Evolutionary conservation across 2,329 filamentous ascomycete species (phyloP), one percentile per base, ranked within the genome.

Genomic region (Nothophoma quercina): DNA sequence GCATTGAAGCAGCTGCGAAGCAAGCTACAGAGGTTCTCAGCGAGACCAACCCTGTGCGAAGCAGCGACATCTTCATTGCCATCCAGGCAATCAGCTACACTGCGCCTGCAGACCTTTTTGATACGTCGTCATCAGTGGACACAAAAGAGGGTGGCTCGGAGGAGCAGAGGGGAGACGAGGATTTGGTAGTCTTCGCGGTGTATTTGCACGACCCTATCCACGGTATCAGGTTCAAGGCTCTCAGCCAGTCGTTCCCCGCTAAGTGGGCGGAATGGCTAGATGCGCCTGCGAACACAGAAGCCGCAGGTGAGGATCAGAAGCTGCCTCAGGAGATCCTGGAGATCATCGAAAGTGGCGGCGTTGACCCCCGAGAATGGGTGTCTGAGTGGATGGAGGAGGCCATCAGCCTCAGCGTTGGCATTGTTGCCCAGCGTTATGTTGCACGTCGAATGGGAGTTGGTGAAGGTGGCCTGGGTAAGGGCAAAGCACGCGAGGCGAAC

Each of bases 341-440:
- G 61, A 96, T 98, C 58, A 85, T 99, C 41, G 79, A 84, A 49
- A 80, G 76, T 43, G 86, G 86, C 13, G 86, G 85, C 8, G 91
- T 98, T 2, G 95, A 99, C 69, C 95, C 95, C 0, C 83, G 95
- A 51, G 95, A 99, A 74, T 99, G 95, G 95, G 90, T 96, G 29
- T 89, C 93, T 3, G 95, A 98, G 75, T 99, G 95, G 95, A 84
- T 99, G 38, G 93, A 98, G 77, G 93, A 98, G 77, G 79, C 87
- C 0, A 81, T 99, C 25, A 86, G 81, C 32, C 79, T 98, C 40
- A 85, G 87, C 3, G 85, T 96, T 0, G 93, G 95, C 15, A 80
- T 96, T 7, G 88, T 98, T 3, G 95, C 95, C 2, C 95, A 99
- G 81, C 83, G 93, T 59, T 99, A 99, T 71, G 95, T 99, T 16